phyloP scores from a whole-genome alignment of 2,329 filamentous ascomycete genomes.

The Ascochyta lentis region DNA sequence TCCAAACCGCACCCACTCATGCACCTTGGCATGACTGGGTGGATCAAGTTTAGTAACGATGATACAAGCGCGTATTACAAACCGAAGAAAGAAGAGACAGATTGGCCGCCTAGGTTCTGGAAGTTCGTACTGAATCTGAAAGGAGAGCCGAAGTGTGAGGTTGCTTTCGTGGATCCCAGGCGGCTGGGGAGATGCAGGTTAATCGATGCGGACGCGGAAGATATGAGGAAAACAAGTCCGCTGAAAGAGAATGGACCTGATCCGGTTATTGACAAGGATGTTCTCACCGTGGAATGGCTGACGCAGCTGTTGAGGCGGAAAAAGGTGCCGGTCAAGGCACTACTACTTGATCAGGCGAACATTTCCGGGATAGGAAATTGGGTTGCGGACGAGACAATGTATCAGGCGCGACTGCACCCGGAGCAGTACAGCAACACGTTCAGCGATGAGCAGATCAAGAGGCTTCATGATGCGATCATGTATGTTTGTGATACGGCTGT shows the following conservation, averaged over 20 bases:
- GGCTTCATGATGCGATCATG: slow-evolving; percentile 74
- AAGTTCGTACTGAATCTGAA: slow-evolving; percentile 81
- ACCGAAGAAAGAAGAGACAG: slow-evolving; percentile 62
- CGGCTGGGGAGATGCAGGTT: slow-evolving; percentile 81
- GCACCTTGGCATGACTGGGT: slow-evolving; percentile 79
- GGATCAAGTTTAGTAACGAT: slow-evolving; percentile 85
- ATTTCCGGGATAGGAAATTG: slow-evolving; percentile 96
- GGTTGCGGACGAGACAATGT: slow-evolving; percentile 95
- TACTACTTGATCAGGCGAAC: slow-evolving; percentile 85
- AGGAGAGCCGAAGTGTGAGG: slow-evolving; percentile 64
- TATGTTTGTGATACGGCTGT: slow-evolving; percentile 83
- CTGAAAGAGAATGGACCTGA: slow-evolving; percentile 93
- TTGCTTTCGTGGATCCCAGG: slow-evolving; percentile 84
- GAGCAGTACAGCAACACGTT: slow-evolving; percentile 92
- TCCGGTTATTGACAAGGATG: slow-evolving; percentile 80
- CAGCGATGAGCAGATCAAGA: slow-evolving; percentile 70
- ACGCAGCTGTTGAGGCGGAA: slow-evolving; percentile 73
- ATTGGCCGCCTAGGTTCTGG: slow-evolving; percentile 89
- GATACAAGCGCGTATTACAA: slow-evolving; percentile 81
- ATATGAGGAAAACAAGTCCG: slow-evolving; percentile 78
- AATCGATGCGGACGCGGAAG: slow-evolving; percentile 76
- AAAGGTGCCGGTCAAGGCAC: slow-evolving; percentile 85
- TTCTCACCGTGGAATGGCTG: slow-evolving; percentile 79
- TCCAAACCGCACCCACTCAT: slow-evolving; percentile 84
- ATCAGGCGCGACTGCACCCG: slow-evolving; percentile 86